These are phyloP conservation scores for Ophiocordyceps sinensis DNA, from an alignment of 2,329 filamentous ascomycete species.

Conservation along the genomic window DNA sequence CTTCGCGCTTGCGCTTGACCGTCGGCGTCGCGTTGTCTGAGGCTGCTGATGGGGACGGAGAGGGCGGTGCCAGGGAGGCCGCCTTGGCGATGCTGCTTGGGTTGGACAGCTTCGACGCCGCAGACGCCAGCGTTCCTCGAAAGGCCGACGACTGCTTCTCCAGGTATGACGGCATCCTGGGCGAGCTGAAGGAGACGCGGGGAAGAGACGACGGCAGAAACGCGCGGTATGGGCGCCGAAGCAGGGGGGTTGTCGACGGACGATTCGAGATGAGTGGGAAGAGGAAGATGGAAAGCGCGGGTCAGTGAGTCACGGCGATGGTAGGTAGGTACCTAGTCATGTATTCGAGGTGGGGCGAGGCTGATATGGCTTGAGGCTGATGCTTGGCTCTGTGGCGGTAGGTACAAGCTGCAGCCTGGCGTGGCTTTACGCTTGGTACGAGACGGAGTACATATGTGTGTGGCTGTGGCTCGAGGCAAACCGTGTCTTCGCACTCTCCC, in stretches of 20 bases:
- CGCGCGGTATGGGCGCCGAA: background rate
- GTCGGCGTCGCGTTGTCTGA: constrained; percentile 49
- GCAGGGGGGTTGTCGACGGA: background rate
- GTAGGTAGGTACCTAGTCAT: no score
- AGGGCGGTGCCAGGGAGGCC: constrained; percentile 38
- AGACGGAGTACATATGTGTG: no score
- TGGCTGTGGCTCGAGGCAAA: no score
- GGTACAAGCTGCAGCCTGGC: no score
- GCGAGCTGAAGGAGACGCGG: background rate
- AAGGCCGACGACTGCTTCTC: constrained; percentile 51
- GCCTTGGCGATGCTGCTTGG: constrained; percentile 25
- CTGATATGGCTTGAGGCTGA: no score
- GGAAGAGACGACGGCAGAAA: background rate
- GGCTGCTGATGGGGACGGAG: constrained; percentile 43
- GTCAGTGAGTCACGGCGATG: background rate
- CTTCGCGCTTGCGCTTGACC: constrained; percentile 46
- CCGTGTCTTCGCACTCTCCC: no score
- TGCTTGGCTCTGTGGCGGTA: no score
- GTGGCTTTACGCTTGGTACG: no score
- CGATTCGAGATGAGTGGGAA: background rate
- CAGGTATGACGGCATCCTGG: constrained; percentile 45
- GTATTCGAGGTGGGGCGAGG: no score
- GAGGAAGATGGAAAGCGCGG: background rate
- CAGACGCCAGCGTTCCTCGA: constrained; percentile 45
- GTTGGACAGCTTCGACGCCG: constrained; percentile 47